phyloP scores from a whole-genome alignment of 345 rosid genomes.

The Abelmoschus esculentus region DNA sequence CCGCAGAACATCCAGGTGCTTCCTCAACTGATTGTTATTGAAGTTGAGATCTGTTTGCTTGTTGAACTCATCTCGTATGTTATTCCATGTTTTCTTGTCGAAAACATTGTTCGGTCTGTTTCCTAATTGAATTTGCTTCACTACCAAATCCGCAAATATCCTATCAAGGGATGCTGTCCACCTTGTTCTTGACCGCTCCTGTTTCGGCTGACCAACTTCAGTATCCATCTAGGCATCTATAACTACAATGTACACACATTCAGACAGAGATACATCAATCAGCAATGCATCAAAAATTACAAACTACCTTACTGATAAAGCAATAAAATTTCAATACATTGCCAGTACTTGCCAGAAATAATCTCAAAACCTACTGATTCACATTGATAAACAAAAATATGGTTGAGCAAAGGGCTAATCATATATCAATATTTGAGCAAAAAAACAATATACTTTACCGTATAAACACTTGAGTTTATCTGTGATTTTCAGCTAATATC shows the following conservation, averaged over 20 bases:
- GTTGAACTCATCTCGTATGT: conserved; percentile 27
- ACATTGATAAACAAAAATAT: not conserved
- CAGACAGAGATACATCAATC: not conserved
- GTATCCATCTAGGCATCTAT: conserved; percentile 44
- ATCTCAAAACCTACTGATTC: not conserved
- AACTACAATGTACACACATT: conserved; percentile 9
- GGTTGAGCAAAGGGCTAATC: not conserved
- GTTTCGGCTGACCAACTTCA: conserved; percentile 43
- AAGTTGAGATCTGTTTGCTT: conserved; percentile 51
- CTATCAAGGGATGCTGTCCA: conserved; percentile 64
- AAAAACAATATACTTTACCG: not conserved
- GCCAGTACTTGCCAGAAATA: not conserved
- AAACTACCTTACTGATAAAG: not conserved
- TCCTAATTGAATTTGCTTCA: conserved; percentile 60
- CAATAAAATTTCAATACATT: not conserved
- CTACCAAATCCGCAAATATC: conserved; percentile 68
- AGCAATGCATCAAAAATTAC: not conserved
- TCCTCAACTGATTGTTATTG: conserved; percentile 72
- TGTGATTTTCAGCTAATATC: not conserved
- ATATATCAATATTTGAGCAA: not conserved
- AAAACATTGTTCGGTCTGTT: conserved; percentile 61
- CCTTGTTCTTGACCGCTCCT: conserved; percentile 55
- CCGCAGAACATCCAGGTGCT: conserved; percentile 71
- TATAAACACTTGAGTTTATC: not conserved
- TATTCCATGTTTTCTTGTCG: conserved; percentile 68